phyloP scores from a whole-genome alignment of 1,284 basidiomycete species.

The Heterobasidion irregulare region DNA sequence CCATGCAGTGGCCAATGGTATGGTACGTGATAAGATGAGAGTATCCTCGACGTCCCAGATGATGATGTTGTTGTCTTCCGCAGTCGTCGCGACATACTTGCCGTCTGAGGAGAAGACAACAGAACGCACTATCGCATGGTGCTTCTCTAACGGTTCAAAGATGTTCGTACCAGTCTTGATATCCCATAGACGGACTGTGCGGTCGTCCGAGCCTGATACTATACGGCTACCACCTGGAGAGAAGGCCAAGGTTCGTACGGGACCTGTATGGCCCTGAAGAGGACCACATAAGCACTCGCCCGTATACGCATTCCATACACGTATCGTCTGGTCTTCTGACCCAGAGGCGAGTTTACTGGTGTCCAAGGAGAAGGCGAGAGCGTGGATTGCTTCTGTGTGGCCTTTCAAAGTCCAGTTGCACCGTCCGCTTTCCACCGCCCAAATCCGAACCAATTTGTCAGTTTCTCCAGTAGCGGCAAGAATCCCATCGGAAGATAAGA shows the following conservation, averaged over 20 bases:
- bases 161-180: constrained; percentile 2
- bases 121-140: constrained; percentile 10
- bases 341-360: no score
- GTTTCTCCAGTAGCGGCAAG: background rate
- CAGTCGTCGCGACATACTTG: constrained; percentile 11
- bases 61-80: constrained; percentile 4
- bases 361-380: constrained; percentile 12
- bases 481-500: background rate
- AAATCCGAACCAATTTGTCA: background rate
- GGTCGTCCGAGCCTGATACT: constrained; percentile 16
- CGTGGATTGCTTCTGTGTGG: background rate
- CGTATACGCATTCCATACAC: no score
- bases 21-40: background rate
- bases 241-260: constrained; percentile 10
- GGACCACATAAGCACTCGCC: background rate
- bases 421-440: background rate
- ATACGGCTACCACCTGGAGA: constrained; percentile 13
- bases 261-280: background rate
- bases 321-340: no score
- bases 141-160: constrained; percentile 1
- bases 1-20: background rate
- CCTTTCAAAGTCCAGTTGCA: background rate
- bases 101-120: constrained; percentile 16
- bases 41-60: background rate
- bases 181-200: constrained; percentile 17